Evolutionary conservation across 73 alveolate genomes (phyloP).

Genomic region (Paramecium sexaurelia): DNA sequence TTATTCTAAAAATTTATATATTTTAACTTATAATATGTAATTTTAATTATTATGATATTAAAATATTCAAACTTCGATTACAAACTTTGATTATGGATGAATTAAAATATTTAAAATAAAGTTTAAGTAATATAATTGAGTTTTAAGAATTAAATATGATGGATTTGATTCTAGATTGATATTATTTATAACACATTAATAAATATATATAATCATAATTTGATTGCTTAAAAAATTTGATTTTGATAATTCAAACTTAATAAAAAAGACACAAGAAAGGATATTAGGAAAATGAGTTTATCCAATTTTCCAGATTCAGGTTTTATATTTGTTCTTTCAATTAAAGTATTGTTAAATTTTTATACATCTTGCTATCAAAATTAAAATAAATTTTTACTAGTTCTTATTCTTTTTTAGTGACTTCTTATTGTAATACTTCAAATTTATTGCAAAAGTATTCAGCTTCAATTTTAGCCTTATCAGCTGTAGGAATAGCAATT

Average conservation of each 20-base stretch:
- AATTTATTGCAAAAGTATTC: constrained; percentile 28
- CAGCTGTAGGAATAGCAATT: constrained; percentile 24
- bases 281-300: neutral
- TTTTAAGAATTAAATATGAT: no score
- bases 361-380: neutral
- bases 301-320: neutral
- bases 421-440: neutral
- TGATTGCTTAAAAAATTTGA: neutral
- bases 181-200: neutral
- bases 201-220: neutral
- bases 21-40: no score
- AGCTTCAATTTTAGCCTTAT: neutral
- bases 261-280: neutral
- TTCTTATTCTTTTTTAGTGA: neutral
- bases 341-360: neutral
- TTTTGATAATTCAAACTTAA: neutral
- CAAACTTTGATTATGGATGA: no score
- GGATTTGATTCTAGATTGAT: neutral
- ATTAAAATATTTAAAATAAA: no score
- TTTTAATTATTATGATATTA: no score
- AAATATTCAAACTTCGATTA: no score
- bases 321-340: neutral
- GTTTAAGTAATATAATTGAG: no score
- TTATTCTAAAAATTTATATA: no score
- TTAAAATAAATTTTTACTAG: neutral